Conservation (phyloP, 129 eudicot species). For the Flaveria robusta region DNA sequence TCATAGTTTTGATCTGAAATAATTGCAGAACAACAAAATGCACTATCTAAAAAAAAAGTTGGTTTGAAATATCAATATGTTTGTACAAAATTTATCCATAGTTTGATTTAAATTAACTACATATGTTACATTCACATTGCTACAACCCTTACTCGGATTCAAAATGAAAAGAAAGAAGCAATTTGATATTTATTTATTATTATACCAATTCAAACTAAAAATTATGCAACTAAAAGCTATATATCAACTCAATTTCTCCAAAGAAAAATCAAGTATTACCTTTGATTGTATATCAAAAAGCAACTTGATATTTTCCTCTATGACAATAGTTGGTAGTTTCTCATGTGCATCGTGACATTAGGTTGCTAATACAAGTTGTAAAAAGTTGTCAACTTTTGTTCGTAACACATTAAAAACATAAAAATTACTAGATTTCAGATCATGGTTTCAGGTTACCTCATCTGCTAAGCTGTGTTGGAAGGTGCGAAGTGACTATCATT, state of each 20-base stretch:
- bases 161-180: too few relatives aligned
- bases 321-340: slow-evolving; percentile 71
- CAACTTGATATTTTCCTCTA: slow-evolving; percentile 73
- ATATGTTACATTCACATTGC: too few relatives aligned
- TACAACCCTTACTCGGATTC: too few relatives aligned
- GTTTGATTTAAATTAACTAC: too few relatives aligned
- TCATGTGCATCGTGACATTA: slow-evolving; percentile 52
- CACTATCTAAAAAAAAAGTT: too few relatives aligned
- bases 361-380: slow-evolving; percentile 88
- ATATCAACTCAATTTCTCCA: neutral
- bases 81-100: too few relatives aligned
- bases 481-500: slow-evolving; percentile 92
- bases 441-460: slow-evolving; percentile 22
- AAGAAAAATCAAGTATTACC: slow-evolving; percentile 44
- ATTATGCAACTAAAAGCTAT: slow-evolving; percentile 1
- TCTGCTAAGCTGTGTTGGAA: slow-evolving; percentile 94
- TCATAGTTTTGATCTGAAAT: too few relatives aligned
- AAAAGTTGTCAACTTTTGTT: slow-evolving; percentile 22
- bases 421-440: neutral
- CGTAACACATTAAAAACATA: neutral
- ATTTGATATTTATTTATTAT: slow-evolving; percentile 73
- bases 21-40: too few relatives aligned
- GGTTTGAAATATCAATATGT: too few relatives aligned
- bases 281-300: slow-evolving; percentile 85
- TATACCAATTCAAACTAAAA: neutral